Base-by-base conservation (phyloP, 768 basidiomycete species). In the Collybia nuda region DNA sequence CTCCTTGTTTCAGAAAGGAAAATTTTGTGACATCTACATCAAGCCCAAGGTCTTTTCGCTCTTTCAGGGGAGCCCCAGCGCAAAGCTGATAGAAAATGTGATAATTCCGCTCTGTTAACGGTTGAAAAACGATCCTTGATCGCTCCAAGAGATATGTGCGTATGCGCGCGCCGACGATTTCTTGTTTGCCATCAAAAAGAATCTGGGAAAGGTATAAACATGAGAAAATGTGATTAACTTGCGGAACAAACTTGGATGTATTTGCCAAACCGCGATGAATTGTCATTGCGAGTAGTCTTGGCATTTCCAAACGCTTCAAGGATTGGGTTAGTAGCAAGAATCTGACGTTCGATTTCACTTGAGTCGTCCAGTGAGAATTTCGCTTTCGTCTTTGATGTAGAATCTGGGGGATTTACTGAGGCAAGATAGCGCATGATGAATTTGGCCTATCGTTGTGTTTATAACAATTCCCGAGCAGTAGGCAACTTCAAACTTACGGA, bases 11-110 rank as follows among this genome's bases (percentile, higher is more conserved):
- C 53, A 98, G 77, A 63, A 90, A 98, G 55, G 87, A 81, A 70
- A 98, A 99, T 66, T 93, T 90, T 48, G 81, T 82, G 51, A 91
- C 77, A 62, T 95, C 90, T 17, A 78, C 75, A 59, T 95, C 92
- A 32, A 99, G 78, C 5, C 93, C 95, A 40, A 98, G 82, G 61
- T 95, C 93, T 69, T 96, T 96, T 37, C 93, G 85, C 63, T 99
- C 97, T 68, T 96, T 96, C 19, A 90, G 74, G 2, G 97, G 95
- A 8, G 93, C 93, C 42, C 97, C 97, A 0, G 95, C 90, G 58
- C 96, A 93, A n/a, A 99, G 76, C 66, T 99, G 97, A 71, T 99
- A 98, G 78, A 99, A 99, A 60, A 99, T 98, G 69, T 99, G 97
- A 71, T 98, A 99, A 71, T 99, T 99, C 52, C 97, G 86, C 68